Base-by-base conservation (phyloP, 805 yeast species). In the Candida lessepsii region DNA sequence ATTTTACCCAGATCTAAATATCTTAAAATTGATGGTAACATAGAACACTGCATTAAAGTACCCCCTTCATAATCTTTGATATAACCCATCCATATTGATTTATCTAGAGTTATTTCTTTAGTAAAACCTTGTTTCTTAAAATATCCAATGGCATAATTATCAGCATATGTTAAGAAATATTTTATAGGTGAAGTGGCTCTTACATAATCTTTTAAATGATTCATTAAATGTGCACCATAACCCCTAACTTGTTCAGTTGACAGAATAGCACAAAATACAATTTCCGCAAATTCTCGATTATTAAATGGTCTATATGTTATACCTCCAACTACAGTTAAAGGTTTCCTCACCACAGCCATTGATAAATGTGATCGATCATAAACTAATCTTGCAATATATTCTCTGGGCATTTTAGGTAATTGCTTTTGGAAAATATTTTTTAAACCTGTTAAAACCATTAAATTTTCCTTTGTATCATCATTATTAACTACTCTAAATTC, bases 31-130 rank as follows among this genome's bases (percentile, higher is more conserved):
- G 79, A 71, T 1, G 97, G 97, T 38, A 93, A 69, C 95, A 91
- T 90, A 1, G 91, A 67, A 58, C 99, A 93, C 66, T 93, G 98
- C 97, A 93, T 91, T 45, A 93, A 68, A 1, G 99, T 93, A 52
- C 98, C 99, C 18, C 99, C 99, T 65, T 93, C 99, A 63, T 93
- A 93, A 68, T 93, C 99, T 62, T 93, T 93, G 57, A 93, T 93
- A 62, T 93, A 93, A 2, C 99, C 99, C 93, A 88, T 87, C 99
- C 99, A 93, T 24, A 82, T 74, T 37, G 79, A 77, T 48, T 82
- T 84, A 26, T 91, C 93, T 41, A 93, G 73, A 6, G 96, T 76
- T 27, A 93, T 86, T 45, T 91, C 97, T 60, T 93, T 93, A 13
- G 97, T 90, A 63, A 93, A 93, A 1, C 99, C 99, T 64, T 93